phyloP scores from a whole-genome alignment of 2,329 filamentous ascomycete genomes.

The Aureobasidium sp. region DNA sequence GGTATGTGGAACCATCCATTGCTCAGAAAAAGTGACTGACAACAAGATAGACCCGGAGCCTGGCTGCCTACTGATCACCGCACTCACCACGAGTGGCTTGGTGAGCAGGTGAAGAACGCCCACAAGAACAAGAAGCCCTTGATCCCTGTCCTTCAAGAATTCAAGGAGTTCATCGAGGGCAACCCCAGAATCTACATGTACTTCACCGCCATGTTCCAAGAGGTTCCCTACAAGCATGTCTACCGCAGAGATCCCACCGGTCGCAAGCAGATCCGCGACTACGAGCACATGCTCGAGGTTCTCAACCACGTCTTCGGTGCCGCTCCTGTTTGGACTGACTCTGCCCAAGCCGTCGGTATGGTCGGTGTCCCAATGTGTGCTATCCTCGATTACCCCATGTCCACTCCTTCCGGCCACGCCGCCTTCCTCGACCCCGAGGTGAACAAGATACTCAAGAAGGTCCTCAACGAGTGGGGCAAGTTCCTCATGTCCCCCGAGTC shows the following conservation, averaged over 20 bases:
- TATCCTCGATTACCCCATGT: slow-evolving; percentile 55
- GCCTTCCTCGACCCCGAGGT: slow-evolving; percentile 49
- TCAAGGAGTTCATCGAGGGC: slow-evolving; percentile 58
- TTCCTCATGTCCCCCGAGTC: slow-evolving; percentile 30
- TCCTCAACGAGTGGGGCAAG: slow-evolving; percentile 45
- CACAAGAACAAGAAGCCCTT: slow-evolving; percentile 46
- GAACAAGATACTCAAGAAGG: slow-evolving; percentile 45
- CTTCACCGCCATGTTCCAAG: slow-evolving; percentile 56
- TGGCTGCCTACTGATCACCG: slow-evolving; percentile 61
- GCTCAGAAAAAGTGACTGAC: background rate
- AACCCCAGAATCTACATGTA: slow-evolving; percentile 61
- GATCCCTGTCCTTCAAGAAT: slow-evolving; percentile 56
- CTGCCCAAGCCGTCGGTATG: slow-evolving; percentile 21
- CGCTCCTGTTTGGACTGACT: slow-evolving; percentile 37
- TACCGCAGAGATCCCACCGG: slow-evolving; percentile 59
- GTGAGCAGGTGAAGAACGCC: slow-evolving; percentile 48
- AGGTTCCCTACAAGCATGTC: slow-evolving; percentile 54
- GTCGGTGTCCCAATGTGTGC: slow-evolving; percentile 38
- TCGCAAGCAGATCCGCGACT: slow-evolving; percentile 56
- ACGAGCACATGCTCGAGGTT: slow-evolving; percentile 58
- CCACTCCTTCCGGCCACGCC: slow-evolving; percentile 46
- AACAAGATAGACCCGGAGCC: slow-evolving; percentile 40
- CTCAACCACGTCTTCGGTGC: slow-evolving; percentile 50
- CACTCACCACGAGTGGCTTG: slow-evolving; percentile 58
- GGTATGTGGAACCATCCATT: slow-evolving; percentile 31